Evolutionary conservation across 768 basidiomycete species (phyloP).

Genomic region (Russula olivacea): DNA sequence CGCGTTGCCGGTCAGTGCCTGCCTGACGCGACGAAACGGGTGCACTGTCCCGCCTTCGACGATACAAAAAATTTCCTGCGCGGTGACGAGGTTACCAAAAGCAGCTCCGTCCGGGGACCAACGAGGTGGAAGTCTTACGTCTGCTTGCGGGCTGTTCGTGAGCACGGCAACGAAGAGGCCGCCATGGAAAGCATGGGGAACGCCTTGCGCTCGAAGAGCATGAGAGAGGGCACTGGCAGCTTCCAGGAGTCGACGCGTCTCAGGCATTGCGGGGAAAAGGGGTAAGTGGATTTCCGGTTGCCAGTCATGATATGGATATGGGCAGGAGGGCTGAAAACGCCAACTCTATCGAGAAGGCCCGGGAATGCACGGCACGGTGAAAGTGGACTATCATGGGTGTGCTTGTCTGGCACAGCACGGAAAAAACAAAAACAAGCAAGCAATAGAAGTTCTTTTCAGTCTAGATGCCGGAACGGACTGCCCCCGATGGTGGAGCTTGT

Average conservation of each 20-base stretch:
- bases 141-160: slow-evolving; percentile 55
- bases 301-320: slow-evolving; percentile 47
- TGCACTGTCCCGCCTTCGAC: slow-evolving; percentile 67
- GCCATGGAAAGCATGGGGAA: slow-evolving; percentile 81
- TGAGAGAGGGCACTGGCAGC: slow-evolving; percentile 71
- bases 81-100: slow-evolving; percentile 19
- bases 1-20: slow-evolving; percentile 59
- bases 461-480: slow-evolving; percentile 18
- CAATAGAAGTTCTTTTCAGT: slow-evolving; percentile 10
- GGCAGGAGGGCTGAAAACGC: slow-evolving; percentile 17
- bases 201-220: slow-evolving; percentile 47
- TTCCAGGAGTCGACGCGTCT: slow-evolving; percentile 68
- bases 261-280: slow-evolving; percentile 46
- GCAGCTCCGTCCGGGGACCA: slow-evolving; percentile 1
- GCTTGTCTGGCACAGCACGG: slow-evolving; percentile 7
- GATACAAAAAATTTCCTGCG: slow-evolving; percentile 78
- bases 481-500: slow-evolving; percentile 19
- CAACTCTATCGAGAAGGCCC: slow-evolving; percentile 23
- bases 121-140: slow-evolving; percentile 43
- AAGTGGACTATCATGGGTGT: slow-evolving; percentile 3
- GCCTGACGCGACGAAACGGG: slow-evolving; percentile 75
- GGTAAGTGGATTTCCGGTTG: slow-evolving; percentile 35
- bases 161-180: slow-evolving; percentile 65
- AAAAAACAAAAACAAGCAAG: slow-evolving; percentile 9
- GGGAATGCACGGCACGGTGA: background rate